These are phyloP conservation scores for Epichloe elymi DNA, from an alignment of 2,329 filamentous ascomycete species.

Conservation along the genomic window DNA sequence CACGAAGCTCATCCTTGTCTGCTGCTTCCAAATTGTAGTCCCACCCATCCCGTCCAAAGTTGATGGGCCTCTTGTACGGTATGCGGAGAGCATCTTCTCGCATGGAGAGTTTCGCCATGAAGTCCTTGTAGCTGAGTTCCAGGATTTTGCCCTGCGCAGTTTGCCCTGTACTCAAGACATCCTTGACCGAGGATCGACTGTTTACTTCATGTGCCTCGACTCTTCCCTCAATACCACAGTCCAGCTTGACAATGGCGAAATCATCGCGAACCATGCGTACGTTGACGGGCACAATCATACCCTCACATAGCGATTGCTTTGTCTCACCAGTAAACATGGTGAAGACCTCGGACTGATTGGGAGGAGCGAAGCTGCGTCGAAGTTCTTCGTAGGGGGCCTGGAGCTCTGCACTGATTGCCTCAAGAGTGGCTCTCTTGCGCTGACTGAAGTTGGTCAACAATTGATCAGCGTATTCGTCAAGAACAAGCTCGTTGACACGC, in stretches of 20 bases:
- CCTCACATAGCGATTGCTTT: slow-evolving; percentile 64
- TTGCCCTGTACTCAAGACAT: slow-evolving; percentile 66
- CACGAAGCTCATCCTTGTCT: slow-evolving; percentile 70
- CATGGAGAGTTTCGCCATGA: slow-evolving; percentile 72
- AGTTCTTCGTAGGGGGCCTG: slow-evolving; percentile 91
- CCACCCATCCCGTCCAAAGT: slow-evolving; percentile 72
- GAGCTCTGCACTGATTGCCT: slow-evolving; percentile 89
- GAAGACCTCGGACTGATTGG: slow-evolving; percentile 71
- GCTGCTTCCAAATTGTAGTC: slow-evolving; percentile 68
- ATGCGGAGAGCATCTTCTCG: slow-evolving; percentile 67
- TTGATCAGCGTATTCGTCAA: slow-evolving; percentile 96
- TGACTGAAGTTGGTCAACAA: slow-evolving; percentile 87
- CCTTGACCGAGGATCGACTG: slow-evolving; percentile 55
- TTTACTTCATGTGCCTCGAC: slow-evolving; percentile 75
- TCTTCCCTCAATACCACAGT: slow-evolving; percentile 86
- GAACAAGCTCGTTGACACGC: slow-evolving; percentile 86
- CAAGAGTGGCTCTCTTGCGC: slow-evolving; percentile 85
- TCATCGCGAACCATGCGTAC: slow-evolving; percentile 82
- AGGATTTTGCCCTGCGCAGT: slow-evolving; percentile 79
- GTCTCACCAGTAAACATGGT: slow-evolving; percentile 96
- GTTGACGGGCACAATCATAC: slow-evolving; percentile 85
- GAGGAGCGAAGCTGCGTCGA: slow-evolving; percentile 59
- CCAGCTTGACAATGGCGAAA: slow-evolving; percentile 84
- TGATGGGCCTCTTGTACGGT: slow-evolving; percentile 55
- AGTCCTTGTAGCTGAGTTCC: slow-evolving; percentile 75